Conservation (phyloP, 2,329 filamentous ascomycete genomes). For the Nigrospora oryzae region DNA sequence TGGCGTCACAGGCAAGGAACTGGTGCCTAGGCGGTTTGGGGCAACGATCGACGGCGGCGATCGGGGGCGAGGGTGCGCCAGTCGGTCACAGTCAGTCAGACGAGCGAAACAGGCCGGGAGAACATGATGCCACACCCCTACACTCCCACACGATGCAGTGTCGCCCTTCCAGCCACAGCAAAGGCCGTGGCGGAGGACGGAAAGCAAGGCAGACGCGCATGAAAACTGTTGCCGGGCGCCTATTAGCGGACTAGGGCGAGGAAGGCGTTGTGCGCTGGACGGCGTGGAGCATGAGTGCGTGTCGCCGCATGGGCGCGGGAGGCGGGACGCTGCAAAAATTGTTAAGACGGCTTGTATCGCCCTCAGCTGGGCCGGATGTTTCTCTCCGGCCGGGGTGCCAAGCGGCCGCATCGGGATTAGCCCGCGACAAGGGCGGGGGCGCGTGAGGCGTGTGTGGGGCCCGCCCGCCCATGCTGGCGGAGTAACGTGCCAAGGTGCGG, state of each 20-base stretch:
- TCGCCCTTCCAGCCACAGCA: neutral
- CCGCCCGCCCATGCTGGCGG: neutral
- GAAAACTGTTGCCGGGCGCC: neutral
- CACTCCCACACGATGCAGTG: too few relatives aligned
- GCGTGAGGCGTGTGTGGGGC: neutral
- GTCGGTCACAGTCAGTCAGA: neutral
- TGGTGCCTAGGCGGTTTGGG: neutral
- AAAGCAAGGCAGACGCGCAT: neutral
- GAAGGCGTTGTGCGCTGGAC: too few relatives aligned
- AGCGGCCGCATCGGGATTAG: neutral
- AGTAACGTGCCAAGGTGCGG: neutral
- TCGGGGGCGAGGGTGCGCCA: neutral
- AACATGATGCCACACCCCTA: too few relatives aligned
- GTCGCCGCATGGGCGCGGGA: too few relatives aligned
- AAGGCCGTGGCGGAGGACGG: neutral
- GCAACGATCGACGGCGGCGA: neutral
- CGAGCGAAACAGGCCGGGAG: too few relatives aligned
- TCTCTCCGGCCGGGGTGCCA: neutral
- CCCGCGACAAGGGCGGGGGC: neutral
- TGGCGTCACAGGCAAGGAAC: neutral
- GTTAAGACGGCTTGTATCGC: conserved; percentile 12
- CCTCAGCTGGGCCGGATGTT: neutral
- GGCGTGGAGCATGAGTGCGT: neutral
- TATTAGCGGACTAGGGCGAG: neutral
- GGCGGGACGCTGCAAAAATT: conserved; percentile 6